phyloP scores from a whole-genome alignment of 2,329 filamentous ascomycete genomes.

The Diaporthe sp. region DNA sequence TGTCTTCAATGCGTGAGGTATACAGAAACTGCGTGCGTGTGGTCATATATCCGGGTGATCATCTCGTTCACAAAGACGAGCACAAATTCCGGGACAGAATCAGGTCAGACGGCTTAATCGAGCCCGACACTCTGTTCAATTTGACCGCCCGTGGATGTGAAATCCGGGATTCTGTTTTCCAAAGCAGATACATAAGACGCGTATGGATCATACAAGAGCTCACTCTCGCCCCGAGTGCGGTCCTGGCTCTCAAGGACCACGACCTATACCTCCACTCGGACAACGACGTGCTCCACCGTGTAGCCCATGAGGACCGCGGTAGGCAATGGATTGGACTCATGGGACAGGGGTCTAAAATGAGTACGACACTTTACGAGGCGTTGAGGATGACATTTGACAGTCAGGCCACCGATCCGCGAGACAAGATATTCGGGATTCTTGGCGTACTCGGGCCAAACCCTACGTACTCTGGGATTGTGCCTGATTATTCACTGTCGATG shows the following conservation, averaged over 20 bases:
- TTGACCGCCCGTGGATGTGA: too few species aligned
- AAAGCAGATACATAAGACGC: too few species aligned
- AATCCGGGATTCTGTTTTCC: too few species aligned
- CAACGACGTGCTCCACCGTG: too few species aligned
- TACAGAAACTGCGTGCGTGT: background rate
- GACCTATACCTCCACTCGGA: background rate
- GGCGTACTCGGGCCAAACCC: background rate
- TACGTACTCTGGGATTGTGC: background rate
- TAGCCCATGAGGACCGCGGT: too few species aligned
- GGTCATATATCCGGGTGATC: background rate
- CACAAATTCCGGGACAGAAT: background rate
- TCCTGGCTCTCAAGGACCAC: background rate
- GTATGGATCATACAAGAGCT: conserved; percentile 9
- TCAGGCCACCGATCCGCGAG: background rate
- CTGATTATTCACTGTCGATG: background rate
- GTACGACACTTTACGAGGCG: background rate
- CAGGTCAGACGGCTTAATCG: too few species aligned
- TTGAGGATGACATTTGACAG: background rate
- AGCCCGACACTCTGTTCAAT: too few species aligned
- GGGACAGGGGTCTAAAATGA: background rate
- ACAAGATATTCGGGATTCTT: background rate
- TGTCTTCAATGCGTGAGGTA: background rate
- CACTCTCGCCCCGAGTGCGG: background rate
- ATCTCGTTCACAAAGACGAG: background rate
- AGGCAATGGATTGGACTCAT: too few species aligned